Base-by-base conservation (phyloP, 1,284 basidiomycete genomes). In the Mycosarcoma maydis region DNA sequence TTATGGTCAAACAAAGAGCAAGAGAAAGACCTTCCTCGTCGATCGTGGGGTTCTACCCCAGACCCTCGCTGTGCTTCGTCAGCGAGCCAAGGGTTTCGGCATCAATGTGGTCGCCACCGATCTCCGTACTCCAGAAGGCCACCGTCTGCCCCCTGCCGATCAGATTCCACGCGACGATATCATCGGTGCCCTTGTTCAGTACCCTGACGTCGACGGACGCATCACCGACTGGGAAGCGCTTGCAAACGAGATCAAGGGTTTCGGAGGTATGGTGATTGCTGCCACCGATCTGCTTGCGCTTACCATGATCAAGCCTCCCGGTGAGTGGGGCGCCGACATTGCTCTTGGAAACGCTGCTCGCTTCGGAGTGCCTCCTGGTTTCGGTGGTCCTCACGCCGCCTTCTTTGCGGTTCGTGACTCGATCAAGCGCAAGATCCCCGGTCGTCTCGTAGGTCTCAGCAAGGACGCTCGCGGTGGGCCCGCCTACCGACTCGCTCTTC, bases 261-360 rank as follows among this genome's bases (percentile, higher is more conserved):
- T 85, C 17, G 90, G 90, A 33, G 93, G 87, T 38, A 86, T 97
- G 64, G 87, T 95, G 47, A 87, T 91, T 20, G 92, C 90, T 70
- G 93, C 93, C 11, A 92, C 92, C 13, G 95, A 98, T 83, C 87
- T 98, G 45, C 86, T 98, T 26, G 92, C 95, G 2, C 85, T 98
- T 78, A 94, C 94, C 8, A 87, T 94, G 87, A 86, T 98, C 75
- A 93, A 92, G 80, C 92, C 95, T 22, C 95, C 95, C 11, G 95
- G 95, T 56, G 95, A 98, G 85, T 98, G 95, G 92, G 95, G 95
- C 44, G 94, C 94, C 30, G 95, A 98, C 83, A 90, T 98, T 70
- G 94, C 94, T 3, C 85, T 95, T 49, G 95, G 95, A 37, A 98
- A 95, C 82, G 92, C 93, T 32, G 94, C 91, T 39, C 89, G 95